Base-by-base conservation (phyloP, 805 yeast species). In the Candida ascalaphidarum region DNA sequence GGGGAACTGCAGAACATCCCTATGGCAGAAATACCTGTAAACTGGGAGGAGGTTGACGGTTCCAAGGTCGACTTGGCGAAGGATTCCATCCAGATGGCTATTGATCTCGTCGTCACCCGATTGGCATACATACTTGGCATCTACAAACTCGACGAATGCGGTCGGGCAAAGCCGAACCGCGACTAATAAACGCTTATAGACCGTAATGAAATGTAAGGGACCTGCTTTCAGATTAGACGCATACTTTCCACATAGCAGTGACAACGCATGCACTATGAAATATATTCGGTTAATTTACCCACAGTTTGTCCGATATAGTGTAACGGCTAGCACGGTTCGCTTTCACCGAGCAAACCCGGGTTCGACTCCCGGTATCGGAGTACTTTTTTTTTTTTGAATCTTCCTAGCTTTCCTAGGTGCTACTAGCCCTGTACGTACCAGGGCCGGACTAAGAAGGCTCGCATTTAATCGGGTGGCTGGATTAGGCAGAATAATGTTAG, bases 11-110 rank as follows among this genome's bases (percentile, higher is more conserved):
- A 84, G 50, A 43, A 55, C 0, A 76, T 89, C 22, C 66, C 70
- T 3, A 66, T 88, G 26, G 60, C 56, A 28, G 98, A 92, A 58
- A 72, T 88, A 12, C 76, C 96, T 7, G 84, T 92, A 22, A 81
- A 81, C 35, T 92, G 98, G 98, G 95, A 86, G 55, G 98, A 92
- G 55, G 92, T 92, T 25, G 94, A 73, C 42, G 98, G 98, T 0
- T 82, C 95, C 23, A 92, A 92, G 55, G 81, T 92, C 55, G 96
- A 80, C 45, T 65, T 92, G 34, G 96, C 96, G 7, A 68, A 81
- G 39, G 98, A 89, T 54, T 77, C 89, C 31, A 74, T 92, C 35
- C 75, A 71, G 33, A 92, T 92, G 98, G 97, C 97, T 11, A 70
- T 83, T 24, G 98, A 92, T 50, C 64, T 92, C 54, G 82, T 92